These are phyloP conservation scores for Fusarium brachygibbosum DNA, from an alignment of 2,329 filamentous ascomycete species.

Conservation along the genomic window DNA sequence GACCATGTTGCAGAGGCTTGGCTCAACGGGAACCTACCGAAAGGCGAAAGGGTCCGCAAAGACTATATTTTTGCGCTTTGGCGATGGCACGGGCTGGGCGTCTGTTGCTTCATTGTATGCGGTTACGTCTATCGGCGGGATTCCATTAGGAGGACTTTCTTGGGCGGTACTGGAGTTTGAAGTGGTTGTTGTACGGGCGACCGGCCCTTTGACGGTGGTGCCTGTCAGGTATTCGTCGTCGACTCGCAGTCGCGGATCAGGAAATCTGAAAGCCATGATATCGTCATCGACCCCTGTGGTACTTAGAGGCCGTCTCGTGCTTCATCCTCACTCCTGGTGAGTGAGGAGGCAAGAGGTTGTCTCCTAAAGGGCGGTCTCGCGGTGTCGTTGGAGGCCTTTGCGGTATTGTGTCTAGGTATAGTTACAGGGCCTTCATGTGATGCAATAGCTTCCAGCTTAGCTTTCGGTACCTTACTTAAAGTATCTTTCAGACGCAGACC, in stretches of 20 bases:
- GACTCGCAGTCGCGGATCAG: conserved; percentile 48
- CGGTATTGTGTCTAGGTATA: conserved; percentile 26
- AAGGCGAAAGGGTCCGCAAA: conserved; percentile 71
- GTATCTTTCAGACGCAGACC: conserved; percentile 24
- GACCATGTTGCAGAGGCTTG: not conserved
- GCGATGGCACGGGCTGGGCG: conserved; percentile 20
- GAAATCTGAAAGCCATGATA: conserved; percentile 59
- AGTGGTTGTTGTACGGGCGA: conserved; percentile 39
- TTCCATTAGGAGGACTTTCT: conserved; percentile 42
- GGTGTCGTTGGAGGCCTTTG: conserved; percentile 32
- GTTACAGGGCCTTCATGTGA: conserved; percentile 48
- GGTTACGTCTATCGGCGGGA: conserved; percentile 37
- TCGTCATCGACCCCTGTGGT: conserved; percentile 48
- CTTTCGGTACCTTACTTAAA: conserved; percentile 40
- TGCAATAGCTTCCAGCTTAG: conserved; percentile 47
- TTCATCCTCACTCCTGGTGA: conserved; percentile 46
- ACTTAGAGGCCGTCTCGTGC: conserved; percentile 35
- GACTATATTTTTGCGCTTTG: conserved; percentile 62
- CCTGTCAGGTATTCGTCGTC: conserved; percentile 47
- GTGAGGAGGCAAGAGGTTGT: conserved; percentile 35
- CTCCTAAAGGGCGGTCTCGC: conserved; percentile 18
- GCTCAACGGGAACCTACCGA: conserved; percentile 56
- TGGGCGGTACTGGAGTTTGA: conserved; percentile 36
- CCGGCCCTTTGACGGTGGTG: conserved; percentile 36
- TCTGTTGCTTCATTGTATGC: conserved; percentile 36